Base-by-base conservation (phyloP, 352 stramenopile genomes). In the Halophytophthora polymorphica region DNA sequence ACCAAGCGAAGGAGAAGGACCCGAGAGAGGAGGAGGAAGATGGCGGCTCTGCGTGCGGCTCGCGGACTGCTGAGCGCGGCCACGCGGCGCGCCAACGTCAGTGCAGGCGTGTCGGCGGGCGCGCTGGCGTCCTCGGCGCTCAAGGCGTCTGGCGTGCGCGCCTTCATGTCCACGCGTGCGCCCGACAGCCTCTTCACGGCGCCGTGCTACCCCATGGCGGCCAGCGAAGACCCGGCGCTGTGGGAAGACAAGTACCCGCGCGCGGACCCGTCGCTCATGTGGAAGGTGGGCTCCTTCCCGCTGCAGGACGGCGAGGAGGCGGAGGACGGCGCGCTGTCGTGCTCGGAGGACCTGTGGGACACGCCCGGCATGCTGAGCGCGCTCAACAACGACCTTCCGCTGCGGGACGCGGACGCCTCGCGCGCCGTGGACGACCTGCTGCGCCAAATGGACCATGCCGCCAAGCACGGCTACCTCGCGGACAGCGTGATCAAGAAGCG, bases 401-500 rank as follows among this genome's bases (percentile, higher is more conserved):
- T 89, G 55, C 77, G 73, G 19, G 71, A 88, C 40, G 31, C 41
- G 13, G 66, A 66, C 35, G 42, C 36, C 39, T 15, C 18, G 3
- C 71, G 61, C 48, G 53, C 69, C 41, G 64, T 86, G 28, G 81
- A 82, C 55, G 68, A 73, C 41, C 56, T 90, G 53, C 54, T 91
- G 45, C 69, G 64, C 35, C 72, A 89, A 53, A 69, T 90, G 67
- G 76, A 88, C 56, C 33, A 38, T 6, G 33, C 33, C 3, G 39
- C 44, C 25, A 50, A 58, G 46, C 55, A 73, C 62, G 80, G 77
- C 36, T 90, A 90, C 67, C 66, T 81, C 53, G 81, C 81, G 48
- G 83, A 92, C 66, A 93, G 80, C 53, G 86, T 96, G 53, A 61
- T 93, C 53, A 92, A 91, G 75, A 96, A 96, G 57, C 72, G 86